Percentiles rank a stretch among this genome's conserved stretches.
Conservation (phyloP, 73 alveolate genomes). For the Urostyla sp. region DNA sequence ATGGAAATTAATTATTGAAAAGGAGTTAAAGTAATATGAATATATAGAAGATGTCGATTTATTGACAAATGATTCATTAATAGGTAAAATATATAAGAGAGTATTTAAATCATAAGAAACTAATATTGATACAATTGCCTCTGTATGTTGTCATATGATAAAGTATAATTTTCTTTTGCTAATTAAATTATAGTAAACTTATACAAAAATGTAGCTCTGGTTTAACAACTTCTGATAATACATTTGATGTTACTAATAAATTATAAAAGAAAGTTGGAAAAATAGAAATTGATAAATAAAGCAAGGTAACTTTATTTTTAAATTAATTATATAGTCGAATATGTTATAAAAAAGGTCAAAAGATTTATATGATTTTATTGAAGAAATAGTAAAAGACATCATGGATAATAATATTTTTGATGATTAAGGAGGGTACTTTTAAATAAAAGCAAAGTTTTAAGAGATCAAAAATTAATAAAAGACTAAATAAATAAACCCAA, state of each 20-base stretch:
- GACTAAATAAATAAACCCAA: too few relatives aligned
- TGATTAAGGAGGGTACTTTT: background rate
- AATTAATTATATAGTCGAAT: background rate
- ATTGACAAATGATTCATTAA: background rate
- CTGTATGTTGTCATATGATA: slow-evolving; percentile 29
- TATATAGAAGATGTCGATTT: slow-evolving; percentile 14
- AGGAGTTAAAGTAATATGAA: background rate
- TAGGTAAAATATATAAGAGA: slow-evolving; percentile 36
- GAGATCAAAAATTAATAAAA: background rate
- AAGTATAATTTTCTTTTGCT: background rate
- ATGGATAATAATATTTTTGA: slow-evolving; percentile 40
- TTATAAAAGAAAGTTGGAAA: background rate
- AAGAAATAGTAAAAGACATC: slow-evolving; percentile 30
- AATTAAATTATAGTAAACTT: slow-evolving; percentile 1
- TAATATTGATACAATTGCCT: slow-evolving; percentile 45
- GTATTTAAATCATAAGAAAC: slow-evolving; percentile 40
- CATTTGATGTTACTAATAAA: slow-evolving; percentile 47
- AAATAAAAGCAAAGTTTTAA: slow-evolving; percentile 1
- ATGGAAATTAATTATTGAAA: background rate
- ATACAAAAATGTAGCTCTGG: slow-evolving; percentile 31
- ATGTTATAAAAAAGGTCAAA: slow-evolving; percentile 34
- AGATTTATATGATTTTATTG: slow-evolving; percentile 22
- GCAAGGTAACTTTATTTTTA: slow-evolving; percentile 16
- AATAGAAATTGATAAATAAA: slow-evolving; percentile 29
- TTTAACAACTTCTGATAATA: slow-evolving; percentile 15